These are phyloP conservation scores for Coniochaeta pulveracea DNA, from an alignment of 2,329 filamentous ascomycete genomes.

Conservation along the genomic window DNA sequence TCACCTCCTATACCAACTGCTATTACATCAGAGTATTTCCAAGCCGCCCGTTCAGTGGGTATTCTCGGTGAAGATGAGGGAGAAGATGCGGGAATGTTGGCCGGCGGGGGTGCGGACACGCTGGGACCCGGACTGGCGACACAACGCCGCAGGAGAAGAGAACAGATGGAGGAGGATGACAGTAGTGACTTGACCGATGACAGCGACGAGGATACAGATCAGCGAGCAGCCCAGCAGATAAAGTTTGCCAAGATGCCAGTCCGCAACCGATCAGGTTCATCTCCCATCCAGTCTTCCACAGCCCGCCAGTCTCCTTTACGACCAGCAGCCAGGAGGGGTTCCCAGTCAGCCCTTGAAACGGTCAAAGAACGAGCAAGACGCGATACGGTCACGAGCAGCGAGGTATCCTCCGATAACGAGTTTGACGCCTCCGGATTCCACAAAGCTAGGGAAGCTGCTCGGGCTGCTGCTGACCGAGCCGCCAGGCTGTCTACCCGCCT, in stretches of 20 bases:
- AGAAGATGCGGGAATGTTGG: conserved; percentile 63
- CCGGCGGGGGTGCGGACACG: conserved; percentile 55
- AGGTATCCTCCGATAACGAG: conserved; percentile 75
- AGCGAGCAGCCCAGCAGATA: conserved; percentile 73
- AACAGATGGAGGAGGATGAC: conserved; percentile 74
- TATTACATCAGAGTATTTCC: conserved; percentile 75
- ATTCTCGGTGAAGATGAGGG: conserved; percentile 62
- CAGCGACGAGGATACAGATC: conserved; percentile 67
- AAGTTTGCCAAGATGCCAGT: conserved; percentile 95
- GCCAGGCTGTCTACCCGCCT: conserved; percentile 40
- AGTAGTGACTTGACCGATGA: conserved; percentile 79
- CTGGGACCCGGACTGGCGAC: conserved; percentile 56
- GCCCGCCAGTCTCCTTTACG: conserved; percentile 44
- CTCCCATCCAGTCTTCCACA: conserved; percentile 62
- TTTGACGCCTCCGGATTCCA: conserved; percentile 57
- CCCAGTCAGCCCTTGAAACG: conserved; percentile 58
- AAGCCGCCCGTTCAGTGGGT: conserved; percentile 50
- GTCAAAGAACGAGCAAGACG: conserved; percentile 58
- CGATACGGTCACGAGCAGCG: conserved; percentile 72
- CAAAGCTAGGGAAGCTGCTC: conserved; percentile 48
- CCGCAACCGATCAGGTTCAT: conserved; percentile 75
- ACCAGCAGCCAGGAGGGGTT: conserved; percentile 47
- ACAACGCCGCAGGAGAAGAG: conserved; percentile 58
- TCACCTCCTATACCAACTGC: conserved; percentile 79
- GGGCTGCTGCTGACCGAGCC: conserved; percentile 43